These are phyloP conservation scores for Arthroderma sp. DNA, from an alignment of 2,329 filamentous ascomycete species.

Conservation along the genomic window DNA sequence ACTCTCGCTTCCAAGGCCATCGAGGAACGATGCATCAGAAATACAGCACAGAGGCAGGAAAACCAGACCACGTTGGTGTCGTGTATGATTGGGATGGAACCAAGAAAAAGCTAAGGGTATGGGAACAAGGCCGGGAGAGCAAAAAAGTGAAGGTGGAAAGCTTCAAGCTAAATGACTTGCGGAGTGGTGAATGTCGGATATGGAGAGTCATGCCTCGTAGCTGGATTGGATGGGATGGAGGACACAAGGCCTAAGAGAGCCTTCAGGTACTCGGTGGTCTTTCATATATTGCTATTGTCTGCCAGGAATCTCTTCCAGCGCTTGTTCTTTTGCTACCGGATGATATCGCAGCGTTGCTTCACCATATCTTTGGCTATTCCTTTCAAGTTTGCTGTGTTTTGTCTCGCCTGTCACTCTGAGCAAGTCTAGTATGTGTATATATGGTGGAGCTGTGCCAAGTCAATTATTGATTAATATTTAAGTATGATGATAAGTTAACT, in stretches of 20 bases:
- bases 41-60: conserved; percentile 78
- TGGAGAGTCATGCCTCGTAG: conserved; percentile 87
- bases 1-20: conserved; percentile 88
- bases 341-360: too few relatives aligned
- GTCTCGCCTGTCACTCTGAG: too few relatives aligned
- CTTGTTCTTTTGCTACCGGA: too few relatives aligned
- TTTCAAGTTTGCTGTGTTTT: too few relatives aligned
- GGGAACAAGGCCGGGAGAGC: conserved; percentile 88
- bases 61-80: conserved; percentile 74
- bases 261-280: too few relatives aligned
- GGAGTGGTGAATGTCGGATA: conserved; percentile 89
- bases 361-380: too few relatives aligned
- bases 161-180: conserved; percentile 81
- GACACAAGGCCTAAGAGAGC: conserved; percentile 6
- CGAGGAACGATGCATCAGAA: conserved; percentile 92
- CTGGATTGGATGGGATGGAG: conserved; percentile 78
- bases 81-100: conserved; percentile 97
- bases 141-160: conserved; percentile 91
- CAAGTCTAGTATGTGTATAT: too few relatives aligned
- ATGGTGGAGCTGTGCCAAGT: too few relatives aligned
- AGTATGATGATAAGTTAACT: too few relatives aligned
- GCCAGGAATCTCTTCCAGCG: too few relatives aligned
- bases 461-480: too few relatives aligned
- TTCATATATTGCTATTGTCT: too few relatives aligned
- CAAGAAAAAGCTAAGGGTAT: conserved; percentile 91